Evolutionary conservation across 306 rosid genomes (phyloP).

Genomic region (Dryas octopetala): DNA sequence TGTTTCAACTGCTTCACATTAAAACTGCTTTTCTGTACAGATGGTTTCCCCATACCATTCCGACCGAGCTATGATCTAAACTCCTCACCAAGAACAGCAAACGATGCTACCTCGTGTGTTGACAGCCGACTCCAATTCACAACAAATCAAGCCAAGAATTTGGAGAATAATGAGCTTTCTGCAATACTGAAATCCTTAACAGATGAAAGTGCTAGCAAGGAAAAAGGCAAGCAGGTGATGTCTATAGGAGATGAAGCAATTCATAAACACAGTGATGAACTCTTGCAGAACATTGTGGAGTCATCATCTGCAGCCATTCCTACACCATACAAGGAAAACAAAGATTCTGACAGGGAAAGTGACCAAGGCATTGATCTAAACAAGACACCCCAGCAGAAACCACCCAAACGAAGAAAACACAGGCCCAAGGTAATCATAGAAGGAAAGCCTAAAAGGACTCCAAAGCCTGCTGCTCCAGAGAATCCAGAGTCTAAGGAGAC

Average conservation of each 20-base stretch:
- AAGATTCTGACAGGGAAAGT: slow-evolving; percentile 35
- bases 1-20: slow-evolving; percentile 1
- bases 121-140: slow-evolving; percentile 37
- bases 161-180: slow-evolving; percentile 30
- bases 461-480: slow-evolving; percentile 45
- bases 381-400: slow-evolving; percentile 71
- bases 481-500: slow-evolving; percentile 38
- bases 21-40: slow-evolving; percentile 46
- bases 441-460: slow-evolving; percentile 57
- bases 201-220: slow-evolving; percentile 49
- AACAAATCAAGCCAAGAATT: slow-evolving; percentile 30
- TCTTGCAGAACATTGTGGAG: slow-evolving; percentile 59
- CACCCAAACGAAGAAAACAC: slow-evolving; percentile 69
- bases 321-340: slow-evolving; percentile 31
- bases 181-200: slow-evolving; percentile 26
- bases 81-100: slow-evolving; percentile 37
- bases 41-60: slow-evolving; percentile 37
- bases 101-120: slow-evolving; percentile 31
- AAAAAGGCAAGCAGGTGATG: slow-evolving; percentile 38
- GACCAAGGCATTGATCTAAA: slow-evolving; percentile 58
- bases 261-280: slow-evolving; percentile 46
- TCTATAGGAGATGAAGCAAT: slow-evolving; percentile 38
- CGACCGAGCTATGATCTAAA: slow-evolving; percentile 44
- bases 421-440: slow-evolving; percentile 86
- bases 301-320: slow-evolving; percentile 58